Evolutionary conservation across 2,329 filamentous ascomycete species (phyloP).

Genomic region (Cordyceps pruinosa): DNA sequence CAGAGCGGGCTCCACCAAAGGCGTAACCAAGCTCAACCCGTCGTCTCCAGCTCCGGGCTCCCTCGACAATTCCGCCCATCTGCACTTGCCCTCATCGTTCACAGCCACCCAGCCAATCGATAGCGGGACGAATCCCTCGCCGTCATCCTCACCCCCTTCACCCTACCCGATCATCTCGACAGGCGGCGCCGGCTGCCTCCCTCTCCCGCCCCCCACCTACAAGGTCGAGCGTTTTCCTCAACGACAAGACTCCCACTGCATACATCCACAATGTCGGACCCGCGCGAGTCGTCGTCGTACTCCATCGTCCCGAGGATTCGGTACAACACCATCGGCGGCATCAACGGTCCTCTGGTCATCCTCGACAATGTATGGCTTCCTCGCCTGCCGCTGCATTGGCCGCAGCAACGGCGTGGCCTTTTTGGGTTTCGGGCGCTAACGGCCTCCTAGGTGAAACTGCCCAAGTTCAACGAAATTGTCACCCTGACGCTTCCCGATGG

Average conservation of each 20-base stretch:
- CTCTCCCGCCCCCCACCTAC: constrained; percentile 8
- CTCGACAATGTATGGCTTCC: constrained; percentile 70
- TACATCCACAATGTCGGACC: constrained; percentile 43
- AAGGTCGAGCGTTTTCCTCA: constrained; percentile 12
- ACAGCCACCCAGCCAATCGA: constrained; percentile 13
- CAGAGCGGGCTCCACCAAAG: constrained; percentile 28
- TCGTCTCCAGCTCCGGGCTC: constrained; percentile 21
- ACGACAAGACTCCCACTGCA: constrained; percentile 13
- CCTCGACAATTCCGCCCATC: constrained; percentile 13
- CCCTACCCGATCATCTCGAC: neutral
- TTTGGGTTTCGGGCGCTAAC: constrained; percentile 2
- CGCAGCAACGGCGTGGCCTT: neutral
- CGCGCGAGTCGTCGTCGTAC: constrained; percentile 53
- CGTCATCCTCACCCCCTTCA: neutral
- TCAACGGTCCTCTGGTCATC: constrained; percentile 96
- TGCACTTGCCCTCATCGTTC: constrained; percentile 18
- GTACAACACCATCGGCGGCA: constrained; percentile 97
- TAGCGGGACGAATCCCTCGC: constrained; percentile 2
- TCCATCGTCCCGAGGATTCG: constrained; percentile 59
- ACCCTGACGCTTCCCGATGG: constrained; percentile 93
- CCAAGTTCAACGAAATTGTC: constrained; percentile 96
- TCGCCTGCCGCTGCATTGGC: neutral
- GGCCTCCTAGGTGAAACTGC: constrained; percentile 80
- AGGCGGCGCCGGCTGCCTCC: constrained; percentile 10
- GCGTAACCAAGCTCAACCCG: constrained; percentile 32